Base-by-base conservation (phyloP, 495 filamentous ascomycete species). In the Penicillium flavigenum region DNA sequence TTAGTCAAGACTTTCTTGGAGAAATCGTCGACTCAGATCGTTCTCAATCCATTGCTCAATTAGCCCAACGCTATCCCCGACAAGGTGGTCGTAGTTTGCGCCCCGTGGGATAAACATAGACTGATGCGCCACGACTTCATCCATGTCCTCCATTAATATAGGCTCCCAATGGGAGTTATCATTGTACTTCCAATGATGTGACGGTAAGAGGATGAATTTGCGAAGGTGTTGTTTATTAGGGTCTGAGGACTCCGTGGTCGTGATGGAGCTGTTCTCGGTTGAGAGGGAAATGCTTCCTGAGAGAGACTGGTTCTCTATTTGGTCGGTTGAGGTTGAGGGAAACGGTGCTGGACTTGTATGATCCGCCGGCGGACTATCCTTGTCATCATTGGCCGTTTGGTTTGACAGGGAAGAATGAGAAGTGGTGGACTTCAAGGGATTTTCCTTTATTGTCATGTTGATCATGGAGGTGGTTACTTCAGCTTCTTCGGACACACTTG, bases 71-170 rank as follows among this genome's bases (percentile, higher is more conserved):
- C 90, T 86, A 70, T 93, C 90, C 1, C 84, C 87, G 38, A 95
- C 87, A 11, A 96, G 73, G 60, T 70, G 68, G 64, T 93, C 88
- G 67, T 96, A 95, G 41, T 89, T 72, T 55, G 73, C 66, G 22
- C 79, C 75, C 20, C 61, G 81, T 0, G 82, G 74, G 41, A 90
- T 83, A 68, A 96, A 96, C 54, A 96, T 73, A 3, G 89, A 86
- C 51, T 88, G 91, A 68, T 96, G 92, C 4, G 92, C 92, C 8
- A 81, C 84, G 4, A 96, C 89, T 64, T 96, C 89, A 64, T 96
- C 90, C 47, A 93, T 86, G 36, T 85, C 84, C 31, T 85, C 80
- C 88, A 96, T 93, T 64, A 82, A 86, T 1, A 96, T 78, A 34
- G 85, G 78, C 4, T 88, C 71, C 92, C 92, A 96, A 46, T 82